Evolutionary conservation across 495 filamentous ascomycete genomes (phyloP).

Genomic region (Glarea lozoyensis): DNA sequence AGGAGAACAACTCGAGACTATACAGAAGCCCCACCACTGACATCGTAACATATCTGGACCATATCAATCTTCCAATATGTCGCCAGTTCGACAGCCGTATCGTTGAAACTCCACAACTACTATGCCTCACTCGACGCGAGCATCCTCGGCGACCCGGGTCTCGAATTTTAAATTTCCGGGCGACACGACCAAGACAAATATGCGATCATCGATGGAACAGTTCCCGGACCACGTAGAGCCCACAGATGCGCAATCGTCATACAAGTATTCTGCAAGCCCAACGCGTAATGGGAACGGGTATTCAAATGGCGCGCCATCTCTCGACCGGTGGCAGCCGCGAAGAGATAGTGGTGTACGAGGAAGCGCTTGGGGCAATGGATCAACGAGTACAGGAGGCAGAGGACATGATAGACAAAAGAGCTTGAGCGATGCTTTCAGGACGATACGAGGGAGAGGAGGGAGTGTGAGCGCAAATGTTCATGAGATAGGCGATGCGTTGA

Average conservation of each 20-base stretch:
- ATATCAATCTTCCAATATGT: no score
- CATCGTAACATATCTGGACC: no score
- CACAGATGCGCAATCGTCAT: conserved; percentile 7
- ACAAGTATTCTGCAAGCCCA: conserved; percentile 18
- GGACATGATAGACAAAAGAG: conserved; percentile 69
- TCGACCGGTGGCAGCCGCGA: conserved; percentile 43
- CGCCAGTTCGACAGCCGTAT: no score
- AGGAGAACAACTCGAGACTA: no score
- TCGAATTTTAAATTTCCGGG: conserved; percentile 23
- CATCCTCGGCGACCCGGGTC: conserved; percentile 6
- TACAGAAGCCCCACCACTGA: no score
- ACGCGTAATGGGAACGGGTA: conserved; percentile 28
- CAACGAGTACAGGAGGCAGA: conserved; percentile 12
- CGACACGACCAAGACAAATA: conserved; percentile 27
- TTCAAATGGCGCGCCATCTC: conserved; percentile 25
- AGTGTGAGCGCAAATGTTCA: conserved; percentile 89
- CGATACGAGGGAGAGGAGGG: conserved; percentile 63
- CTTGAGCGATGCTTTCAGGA: conserved; percentile 74
- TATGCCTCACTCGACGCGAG: conserved; percentile 33
- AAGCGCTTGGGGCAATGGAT: conserved; percentile 24
- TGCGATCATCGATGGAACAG: conserved; percentile 36
- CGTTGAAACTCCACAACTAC: no score
- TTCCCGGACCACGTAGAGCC: conserved; percentile 43
- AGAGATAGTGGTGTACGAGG: conserved; percentile 29
- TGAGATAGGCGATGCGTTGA: conserved; percentile 84